Percentiles rank a stretch among this genome's conserved stretches.
Evolutionary conservation across 345 rosid species (phyloP).

Genomic region (Melastoma malabathricum): DNA sequence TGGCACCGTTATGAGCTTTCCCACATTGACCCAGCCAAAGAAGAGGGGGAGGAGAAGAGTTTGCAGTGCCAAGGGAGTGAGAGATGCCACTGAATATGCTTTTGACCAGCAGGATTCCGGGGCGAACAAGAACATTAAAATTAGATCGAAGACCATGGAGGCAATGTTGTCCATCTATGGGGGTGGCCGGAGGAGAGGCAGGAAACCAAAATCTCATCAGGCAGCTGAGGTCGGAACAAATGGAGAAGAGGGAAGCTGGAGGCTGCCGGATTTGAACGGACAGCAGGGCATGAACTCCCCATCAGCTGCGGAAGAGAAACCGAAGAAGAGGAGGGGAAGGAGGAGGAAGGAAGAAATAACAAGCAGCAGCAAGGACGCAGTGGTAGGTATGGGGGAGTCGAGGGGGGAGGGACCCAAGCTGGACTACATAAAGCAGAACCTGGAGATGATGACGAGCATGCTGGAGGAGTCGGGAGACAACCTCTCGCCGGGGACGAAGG

Average conservation of each 20-base stretch:
- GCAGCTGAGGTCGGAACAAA: background rate
- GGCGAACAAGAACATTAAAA: no score
- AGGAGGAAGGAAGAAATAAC: constrained; percentile 5
- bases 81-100: no score
- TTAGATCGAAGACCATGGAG: no score
- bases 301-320: constrained; percentile 1
- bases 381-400: constrained; percentile 15
- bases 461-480: constrained; percentile 66
- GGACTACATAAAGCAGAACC: constrained; percentile 62
- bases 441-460: constrained; percentile 86
- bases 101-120: no score
- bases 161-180: no score
- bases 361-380: constrained; percentile 17
- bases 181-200: no score
- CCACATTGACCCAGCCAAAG: constrained; percentile 3
- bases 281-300: background rate
- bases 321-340: constrained; percentile 3
- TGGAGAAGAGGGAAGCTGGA: background rate
- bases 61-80: no score
- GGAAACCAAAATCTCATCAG: no score
- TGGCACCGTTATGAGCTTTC: constrained; percentile 12
- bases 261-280: constrained; percentile 6
- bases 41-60: background rate
- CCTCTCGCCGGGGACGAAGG: constrained; percentile 66
- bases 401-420: constrained; percentile 42